A percentile compares a stretch with the other conserved stretches of the same genome.
Conservation (phyloP, 345 rosid species). For the Populus euphratica region DNA sequence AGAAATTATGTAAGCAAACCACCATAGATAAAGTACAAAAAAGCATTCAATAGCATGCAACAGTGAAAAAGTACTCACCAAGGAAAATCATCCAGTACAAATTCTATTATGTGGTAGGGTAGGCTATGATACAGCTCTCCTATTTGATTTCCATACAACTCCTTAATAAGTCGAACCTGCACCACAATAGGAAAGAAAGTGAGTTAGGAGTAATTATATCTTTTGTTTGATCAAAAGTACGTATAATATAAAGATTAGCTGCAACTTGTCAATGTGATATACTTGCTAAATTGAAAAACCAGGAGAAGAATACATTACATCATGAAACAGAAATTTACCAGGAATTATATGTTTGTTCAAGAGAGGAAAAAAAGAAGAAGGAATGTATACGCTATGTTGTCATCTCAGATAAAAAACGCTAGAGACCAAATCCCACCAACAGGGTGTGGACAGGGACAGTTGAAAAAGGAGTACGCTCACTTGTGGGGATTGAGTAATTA, state of each 20-base stretch:
- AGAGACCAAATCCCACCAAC: no score
- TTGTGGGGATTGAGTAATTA: no score
- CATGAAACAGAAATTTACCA: not conserved
- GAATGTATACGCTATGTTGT: no score
- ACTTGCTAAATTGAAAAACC: not conserved
- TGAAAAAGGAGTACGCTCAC: no score
- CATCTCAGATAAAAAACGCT: no score
- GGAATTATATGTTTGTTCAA: no score
- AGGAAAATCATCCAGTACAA: conserved; percentile 64
- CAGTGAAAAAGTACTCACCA: conserved; percentile 49
- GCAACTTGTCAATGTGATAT: not conserved
- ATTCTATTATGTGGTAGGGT: conserved; percentile 91
- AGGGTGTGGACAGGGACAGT: no score
- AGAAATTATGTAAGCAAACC: not conserved
- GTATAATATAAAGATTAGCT: not conserved
- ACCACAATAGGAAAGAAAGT: conserved; percentile 1
- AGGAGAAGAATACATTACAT: not conserved
- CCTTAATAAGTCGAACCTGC: conserved; percentile 88
- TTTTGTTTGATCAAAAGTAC: not conserved
- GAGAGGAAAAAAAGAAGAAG: no score
- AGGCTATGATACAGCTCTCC: conserved; percentile 86
- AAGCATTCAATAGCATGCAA: not conserved
- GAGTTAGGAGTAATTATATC: not conserved
- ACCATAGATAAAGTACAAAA: not conserved
- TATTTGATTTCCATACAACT: conserved; percentile 89